Evolutionary conservation across 75 land plant species (phyloP).

Genomic region (Pinus taeda): DNA sequence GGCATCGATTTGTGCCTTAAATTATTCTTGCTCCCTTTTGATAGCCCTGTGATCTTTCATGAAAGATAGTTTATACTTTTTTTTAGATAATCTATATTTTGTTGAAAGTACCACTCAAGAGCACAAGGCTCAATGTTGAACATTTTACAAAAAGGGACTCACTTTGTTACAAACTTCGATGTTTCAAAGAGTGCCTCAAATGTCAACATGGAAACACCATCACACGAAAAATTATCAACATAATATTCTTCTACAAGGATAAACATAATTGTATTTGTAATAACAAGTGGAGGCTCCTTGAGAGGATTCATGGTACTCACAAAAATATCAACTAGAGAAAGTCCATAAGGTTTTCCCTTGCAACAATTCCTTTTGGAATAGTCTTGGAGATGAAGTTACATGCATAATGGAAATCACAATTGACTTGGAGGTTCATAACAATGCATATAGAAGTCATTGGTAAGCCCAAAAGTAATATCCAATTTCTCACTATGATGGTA

Average conservation of each 20-base stretch:
- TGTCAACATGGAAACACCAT: slow-evolving; percentile 58
- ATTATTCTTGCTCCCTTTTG: background rate
- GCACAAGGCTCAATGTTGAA: slow-evolving; percentile 73
- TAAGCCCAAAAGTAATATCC: no score
- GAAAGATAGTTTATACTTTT: slow-evolving; percentile 62
- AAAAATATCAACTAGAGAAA: slow-evolving; percentile 31
- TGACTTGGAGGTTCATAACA: no score
- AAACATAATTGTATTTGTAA: slow-evolving; percentile 49
- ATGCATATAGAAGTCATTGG: no score
- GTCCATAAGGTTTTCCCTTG: slow-evolving; percentile 35
- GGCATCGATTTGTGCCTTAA: no score
- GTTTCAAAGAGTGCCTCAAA: slow-evolving; percentile 62
- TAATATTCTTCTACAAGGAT: slow-evolving; percentile 46
- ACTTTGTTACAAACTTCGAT: slow-evolving; percentile 68
- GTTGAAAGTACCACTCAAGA: slow-evolving; percentile 68
- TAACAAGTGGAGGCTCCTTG: slow-evolving; percentile 54
- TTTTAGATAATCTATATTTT: slow-evolving; percentile 64
- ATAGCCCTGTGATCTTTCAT: slow-evolving; percentile 60
- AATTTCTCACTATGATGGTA: no score
- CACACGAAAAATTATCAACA: slow-evolving; percentile 46
- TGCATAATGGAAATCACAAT: no score
- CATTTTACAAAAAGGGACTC: slow-evolving; percentile 75
- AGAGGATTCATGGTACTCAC: slow-evolving; percentile 54
- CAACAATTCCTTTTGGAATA: no score
- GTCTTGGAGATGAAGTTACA: no score